A percentile compares a stretch with the other conserved stretches of the same genome.
phyloP scores from a whole-genome alignment of 345 rosid species.

The Eucalyptus pumila region DNA sequence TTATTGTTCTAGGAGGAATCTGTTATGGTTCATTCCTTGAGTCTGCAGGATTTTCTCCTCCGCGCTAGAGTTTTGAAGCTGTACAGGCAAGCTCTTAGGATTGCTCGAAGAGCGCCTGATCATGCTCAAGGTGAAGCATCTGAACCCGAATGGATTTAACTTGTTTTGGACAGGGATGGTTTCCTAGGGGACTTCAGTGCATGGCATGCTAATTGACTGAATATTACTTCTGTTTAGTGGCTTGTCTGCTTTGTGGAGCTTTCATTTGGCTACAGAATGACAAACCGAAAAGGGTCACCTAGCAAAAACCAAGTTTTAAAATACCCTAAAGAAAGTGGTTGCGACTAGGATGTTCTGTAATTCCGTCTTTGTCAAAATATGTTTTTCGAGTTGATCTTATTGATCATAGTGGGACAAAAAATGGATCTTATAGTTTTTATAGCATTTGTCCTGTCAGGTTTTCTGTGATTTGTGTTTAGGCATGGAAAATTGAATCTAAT shows the following conservation, averaged over 20 bases:
- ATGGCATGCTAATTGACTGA: background rate
- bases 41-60: conserved; percentile 69
- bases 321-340: background rate
- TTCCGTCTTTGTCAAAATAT: background rate
- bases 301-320: background rate
- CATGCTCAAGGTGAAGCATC: conserved; percentile 40
- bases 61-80: conserved; percentile 81
- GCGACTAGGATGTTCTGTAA: background rate
- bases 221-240: background rate
- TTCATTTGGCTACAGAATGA: background rate
- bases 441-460: background rate
- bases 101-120: conserved; percentile 56
- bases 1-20: background rate
- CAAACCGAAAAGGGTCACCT: background rate
- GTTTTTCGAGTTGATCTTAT: background rate
- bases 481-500: background rate
- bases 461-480: background rate
- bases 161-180: background rate
- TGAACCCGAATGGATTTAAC: background rate
- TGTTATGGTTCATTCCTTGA: conserved; percentile 36
- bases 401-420: background rate
- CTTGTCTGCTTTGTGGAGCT: background rate
- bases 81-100: conserved; percentile 70
- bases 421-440: background rate
- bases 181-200: background rate